phyloP scores from a whole-genome alignment of 1,139 yeast genomes.

The Debaryomyces sp. region DNA sequence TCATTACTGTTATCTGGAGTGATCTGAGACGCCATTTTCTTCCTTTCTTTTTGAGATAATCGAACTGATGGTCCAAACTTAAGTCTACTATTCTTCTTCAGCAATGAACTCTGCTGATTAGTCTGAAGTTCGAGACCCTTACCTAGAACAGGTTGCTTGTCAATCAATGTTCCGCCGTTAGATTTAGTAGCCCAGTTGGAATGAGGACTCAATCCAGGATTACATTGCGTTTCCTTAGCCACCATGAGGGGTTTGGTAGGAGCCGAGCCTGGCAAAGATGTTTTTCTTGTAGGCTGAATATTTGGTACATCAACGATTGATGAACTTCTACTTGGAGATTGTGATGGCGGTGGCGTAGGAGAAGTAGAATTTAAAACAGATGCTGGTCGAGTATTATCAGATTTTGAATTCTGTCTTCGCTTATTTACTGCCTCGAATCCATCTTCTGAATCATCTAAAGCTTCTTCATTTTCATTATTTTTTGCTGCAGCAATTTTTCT shows the following conservation, averaged over 20 bases:
- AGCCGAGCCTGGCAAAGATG: conserved; percentile 7
- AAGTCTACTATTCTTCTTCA: conserved; percentile 18
- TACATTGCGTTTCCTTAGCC: neutral
- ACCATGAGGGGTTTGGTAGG: conserved; percentile 14
- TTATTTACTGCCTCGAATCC: conserved; percentile 37
- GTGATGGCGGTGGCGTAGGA: neutral
- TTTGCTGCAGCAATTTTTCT: conserved; percentile 18
- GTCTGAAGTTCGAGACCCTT: neutral
- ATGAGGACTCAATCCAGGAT: conserved; percentile 29
- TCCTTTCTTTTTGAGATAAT: conserved; percentile 57
- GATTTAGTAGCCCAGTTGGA: conserved; percentile 36
- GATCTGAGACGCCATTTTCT: conserved; percentile 25
- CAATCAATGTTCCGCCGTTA: conserved; percentile 10
- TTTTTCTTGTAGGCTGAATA: neutral
- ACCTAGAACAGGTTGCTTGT: conserved; percentile 13
- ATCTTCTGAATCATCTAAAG: conserved; percentile 29
- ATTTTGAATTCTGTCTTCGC: conserved; percentile 22
- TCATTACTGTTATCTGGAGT: neutral
- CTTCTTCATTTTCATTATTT: conserved; percentile 13
- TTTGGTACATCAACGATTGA: neutral
- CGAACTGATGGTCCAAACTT: conserved; percentile 40
- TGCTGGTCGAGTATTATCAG: conserved; percentile 2
- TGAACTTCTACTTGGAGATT: neutral
- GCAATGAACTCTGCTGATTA: neutral
- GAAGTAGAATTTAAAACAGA: neutral